These are phyloP conservation scores for Leccinum pachyderme DNA, from an alignment of 1,284 basidiomycete genomes.

Conservation along the genomic window DNA sequence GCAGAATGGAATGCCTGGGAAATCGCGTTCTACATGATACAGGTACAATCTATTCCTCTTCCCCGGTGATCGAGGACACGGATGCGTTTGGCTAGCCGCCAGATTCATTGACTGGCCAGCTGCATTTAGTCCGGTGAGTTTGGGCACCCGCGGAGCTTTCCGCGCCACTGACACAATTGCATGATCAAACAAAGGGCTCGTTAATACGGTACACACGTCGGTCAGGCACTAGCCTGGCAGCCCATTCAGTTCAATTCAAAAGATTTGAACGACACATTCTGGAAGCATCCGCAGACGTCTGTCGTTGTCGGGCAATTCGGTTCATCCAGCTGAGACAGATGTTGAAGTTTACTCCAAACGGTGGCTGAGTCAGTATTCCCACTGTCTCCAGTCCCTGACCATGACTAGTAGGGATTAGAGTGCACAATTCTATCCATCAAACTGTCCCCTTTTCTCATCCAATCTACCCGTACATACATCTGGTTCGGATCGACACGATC, in stretches of 20 bases:
- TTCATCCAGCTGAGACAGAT: not conserved
- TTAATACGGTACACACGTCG: not conserved
- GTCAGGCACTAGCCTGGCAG: not conserved
- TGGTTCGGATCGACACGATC: not conserved
- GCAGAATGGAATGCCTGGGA: not conserved
- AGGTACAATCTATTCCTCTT: not conserved
- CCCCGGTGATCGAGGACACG: conserved; percentile 1
- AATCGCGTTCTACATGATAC: not conserved
- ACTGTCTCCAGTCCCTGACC: not conserved
- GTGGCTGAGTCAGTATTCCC: not conserved
- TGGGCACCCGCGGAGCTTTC: not conserved
- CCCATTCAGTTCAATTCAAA: not conserved
- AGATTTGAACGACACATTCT: not conserved
- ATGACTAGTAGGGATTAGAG: not conserved
- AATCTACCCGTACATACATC: not conserved
- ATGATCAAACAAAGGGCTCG: not conserved
- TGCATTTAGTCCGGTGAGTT: not conserved
- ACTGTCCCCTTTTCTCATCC: not conserved
- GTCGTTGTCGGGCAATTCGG: not conserved
- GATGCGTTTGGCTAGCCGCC: not conserved
- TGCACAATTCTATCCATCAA: not conserved
- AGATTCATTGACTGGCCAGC: not conserved
- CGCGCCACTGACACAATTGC: not conserved
- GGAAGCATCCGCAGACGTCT: not conserved
- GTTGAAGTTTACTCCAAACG: not conserved